phyloP scores from a whole-genome alignment of 1,284 basidiomycete genomes.

The Sphagnurus paluster region DNA sequence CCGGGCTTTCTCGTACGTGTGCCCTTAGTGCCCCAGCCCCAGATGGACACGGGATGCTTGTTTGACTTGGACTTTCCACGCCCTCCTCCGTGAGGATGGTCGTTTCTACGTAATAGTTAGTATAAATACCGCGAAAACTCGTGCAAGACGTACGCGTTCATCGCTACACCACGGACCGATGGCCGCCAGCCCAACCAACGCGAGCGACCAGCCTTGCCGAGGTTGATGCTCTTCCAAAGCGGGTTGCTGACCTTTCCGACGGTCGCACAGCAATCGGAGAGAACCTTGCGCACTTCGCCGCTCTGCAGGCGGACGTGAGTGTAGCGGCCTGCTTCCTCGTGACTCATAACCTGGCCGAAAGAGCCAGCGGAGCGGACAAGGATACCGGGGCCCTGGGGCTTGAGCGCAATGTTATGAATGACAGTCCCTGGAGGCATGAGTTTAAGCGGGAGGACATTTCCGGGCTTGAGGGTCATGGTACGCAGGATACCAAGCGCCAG shows the following conservation, averaged over 20 bases:
- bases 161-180: constrained; percentile 93
- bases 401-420: constrained; percentile 85
- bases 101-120: constrained; percentile 49
- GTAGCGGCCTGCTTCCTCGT: constrained; percentile 70
- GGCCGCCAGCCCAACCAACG: constrained; percentile 91
- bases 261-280: constrained; percentile 84
- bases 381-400: constrained; percentile 75
- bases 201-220: constrained; percentile 91
- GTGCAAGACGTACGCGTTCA: constrained; percentile 80
- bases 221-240: constrained; percentile 80
- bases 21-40: constrained; percentile 92
- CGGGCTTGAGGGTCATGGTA: constrained; percentile 83
- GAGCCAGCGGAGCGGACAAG: constrained; percentile 91
- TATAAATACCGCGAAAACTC: constrained; percentile 8
- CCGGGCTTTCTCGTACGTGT: constrained; percentile 91
- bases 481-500: constrained; percentile 89
- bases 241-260: constrained; percentile 93
- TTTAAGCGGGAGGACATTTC: constrained; percentile 91
- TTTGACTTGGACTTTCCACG: constrained; percentile 97
- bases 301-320: constrained; percentile 87
- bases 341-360: constrained; percentile 80
- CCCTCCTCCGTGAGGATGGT: constrained; percentile 98
- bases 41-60: constrained; percentile 88
- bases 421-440: constrained; percentile 92
- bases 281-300: constrained; percentile 89